These are phyloP conservation scores for Solanum sitiens DNA, from an alignment of 257 asterid species.

Conservation along the genomic window DNA sequence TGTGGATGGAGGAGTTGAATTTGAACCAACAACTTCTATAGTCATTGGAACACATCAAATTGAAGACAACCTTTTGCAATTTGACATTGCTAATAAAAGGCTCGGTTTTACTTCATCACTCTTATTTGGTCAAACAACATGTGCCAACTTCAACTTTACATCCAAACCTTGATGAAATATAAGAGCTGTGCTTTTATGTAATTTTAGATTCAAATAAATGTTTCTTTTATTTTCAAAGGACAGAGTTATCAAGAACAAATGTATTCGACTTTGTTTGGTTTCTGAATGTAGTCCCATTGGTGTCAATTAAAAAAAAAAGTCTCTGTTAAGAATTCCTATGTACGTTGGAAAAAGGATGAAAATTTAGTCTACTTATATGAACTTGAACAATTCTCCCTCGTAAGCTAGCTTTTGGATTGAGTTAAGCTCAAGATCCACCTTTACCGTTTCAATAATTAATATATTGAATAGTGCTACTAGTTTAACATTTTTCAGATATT, in stretches of 20 bases:
- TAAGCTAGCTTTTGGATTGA: too few species aligned
- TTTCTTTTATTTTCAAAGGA: background rate
- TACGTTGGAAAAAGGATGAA: too few species aligned
- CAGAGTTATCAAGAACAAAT: background rate
- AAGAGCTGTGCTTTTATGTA: background rate
- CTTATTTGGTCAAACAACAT: constrained; percentile 2
- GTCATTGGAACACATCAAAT: constrained; percentile 27
- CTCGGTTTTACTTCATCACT: constrained; percentile 22
- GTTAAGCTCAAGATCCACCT: too few species aligned
- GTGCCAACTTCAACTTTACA: constrained; percentile 18
- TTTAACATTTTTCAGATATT: too few species aligned
- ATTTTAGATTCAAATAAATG: background rate
- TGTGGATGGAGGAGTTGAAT: background rate
- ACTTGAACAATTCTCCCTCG: too few species aligned
- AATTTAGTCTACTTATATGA: too few species aligned
- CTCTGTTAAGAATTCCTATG: too few species aligned
- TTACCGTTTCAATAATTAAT: too few species aligned
- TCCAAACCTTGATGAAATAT: background rate
- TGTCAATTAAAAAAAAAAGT: background rate
- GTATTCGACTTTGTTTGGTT: background rate
- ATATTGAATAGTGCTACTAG: too few species aligned
- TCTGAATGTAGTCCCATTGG: background rate
- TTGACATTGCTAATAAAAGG: constrained; percentile 15
- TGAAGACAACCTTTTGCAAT: constrained; percentile 19
- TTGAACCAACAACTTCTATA: constrained; percentile 18